A percentile compares a stretch with the other conserved stretches of the same genome.
Conservation (phyloP, 371 early-diverging fungal genomes). For the Chytridium lagenaria region DNA sequence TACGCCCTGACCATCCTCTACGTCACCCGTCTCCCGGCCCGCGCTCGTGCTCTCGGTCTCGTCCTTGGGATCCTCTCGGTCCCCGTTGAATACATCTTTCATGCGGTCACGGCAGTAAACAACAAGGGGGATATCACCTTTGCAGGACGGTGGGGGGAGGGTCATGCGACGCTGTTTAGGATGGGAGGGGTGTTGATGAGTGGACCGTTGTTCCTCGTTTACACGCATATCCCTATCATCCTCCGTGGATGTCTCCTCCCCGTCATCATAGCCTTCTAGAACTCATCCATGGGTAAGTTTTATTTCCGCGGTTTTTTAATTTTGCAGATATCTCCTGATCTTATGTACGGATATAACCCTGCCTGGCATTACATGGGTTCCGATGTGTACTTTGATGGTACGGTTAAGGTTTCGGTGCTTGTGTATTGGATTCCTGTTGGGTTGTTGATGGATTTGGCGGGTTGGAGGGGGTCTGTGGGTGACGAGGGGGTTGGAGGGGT, state of each 20-base stretch:
- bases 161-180: constrained; percentile 30
- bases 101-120: constrained; percentile 26
- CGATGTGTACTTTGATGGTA: constrained; percentile 30
- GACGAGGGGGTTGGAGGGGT: background rate
- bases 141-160: constrained; percentile 13
- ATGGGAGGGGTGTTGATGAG: too few relatives aligned
- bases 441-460: constrained; percentile 7
- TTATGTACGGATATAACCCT: constrained; percentile 32
- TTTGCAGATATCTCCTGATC: constrained; percentile 11
- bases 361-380: constrained; percentile 33
- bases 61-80: constrained; percentile 13
- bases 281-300: background rate
- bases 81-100: constrained; percentile 21
- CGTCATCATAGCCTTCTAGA: background rate
- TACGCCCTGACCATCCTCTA: background rate
- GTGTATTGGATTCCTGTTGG: constrained; percentile 34
- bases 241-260: background rate
- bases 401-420: constrained; percentile 24
- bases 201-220: constrained; percentile 22
- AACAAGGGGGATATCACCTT: constrained; percentile 9
- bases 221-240: too few relatives aligned
- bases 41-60: background rate
- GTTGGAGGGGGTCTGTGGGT: background rate
- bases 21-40: constrained; percentile 2
- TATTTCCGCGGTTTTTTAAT: background rate